phyloP scores from a whole-genome alignment of 257 asterid genomes.

The Hygrophila difformis region DNA sequence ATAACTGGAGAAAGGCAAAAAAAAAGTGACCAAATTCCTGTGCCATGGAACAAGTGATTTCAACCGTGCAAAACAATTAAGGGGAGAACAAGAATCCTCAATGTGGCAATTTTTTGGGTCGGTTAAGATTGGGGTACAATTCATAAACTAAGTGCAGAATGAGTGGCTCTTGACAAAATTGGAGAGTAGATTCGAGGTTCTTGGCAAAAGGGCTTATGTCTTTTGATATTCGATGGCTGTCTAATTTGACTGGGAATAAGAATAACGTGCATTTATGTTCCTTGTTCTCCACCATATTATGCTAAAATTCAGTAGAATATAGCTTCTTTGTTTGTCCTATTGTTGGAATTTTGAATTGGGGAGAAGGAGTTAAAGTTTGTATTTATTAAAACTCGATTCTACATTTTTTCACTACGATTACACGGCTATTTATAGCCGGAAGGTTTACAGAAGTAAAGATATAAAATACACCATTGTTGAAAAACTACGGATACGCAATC shows the following conservation, averaged over 20 bases:
- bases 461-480: too few relatives aligned
- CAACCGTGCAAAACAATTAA: conserved; percentile 2
- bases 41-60: conserved; percentile 7
- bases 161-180: conserved; percentile 6
- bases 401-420: too few relatives aligned
- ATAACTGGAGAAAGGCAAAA: conserved; percentile 18
- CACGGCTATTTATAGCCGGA: too few relatives aligned
- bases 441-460: too few relatives aligned
- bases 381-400: too few relatives aligned
- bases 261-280: too few relatives aligned
- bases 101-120: conserved; percentile 14
- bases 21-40: conserved; percentile 12
- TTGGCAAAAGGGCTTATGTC: conserved; percentile 8
- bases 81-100: conserved; percentile 16
- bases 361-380: too few relatives aligned
- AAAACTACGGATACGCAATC: too few relatives aligned
- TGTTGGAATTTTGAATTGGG: too few relatives aligned
- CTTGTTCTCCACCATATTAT: too few relatives aligned
- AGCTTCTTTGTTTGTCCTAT: too few relatives aligned
- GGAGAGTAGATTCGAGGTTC: conserved; percentile 15
- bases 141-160: not conserved
- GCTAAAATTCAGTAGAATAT: too few relatives aligned
- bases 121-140: conserved; percentile 15
- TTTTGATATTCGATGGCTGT: conserved; percentile 15
- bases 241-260: not conserved